phyloP scores from a whole-genome alignment of 306 rosid species.

The Ochetophila trinervis region DNA sequence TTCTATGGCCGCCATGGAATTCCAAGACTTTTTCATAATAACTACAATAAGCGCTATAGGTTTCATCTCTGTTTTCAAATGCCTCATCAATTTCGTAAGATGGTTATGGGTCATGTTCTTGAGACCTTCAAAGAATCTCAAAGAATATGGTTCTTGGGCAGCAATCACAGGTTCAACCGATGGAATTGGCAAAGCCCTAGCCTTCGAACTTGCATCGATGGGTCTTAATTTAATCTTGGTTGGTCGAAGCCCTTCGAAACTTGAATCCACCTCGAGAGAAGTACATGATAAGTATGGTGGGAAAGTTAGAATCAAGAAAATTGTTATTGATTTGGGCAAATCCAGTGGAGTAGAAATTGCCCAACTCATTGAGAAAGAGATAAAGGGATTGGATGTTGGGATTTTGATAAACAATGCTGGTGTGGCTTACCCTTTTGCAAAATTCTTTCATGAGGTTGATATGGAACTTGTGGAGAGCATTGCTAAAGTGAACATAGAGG shows the following conservation, averaged over 20 bases:
- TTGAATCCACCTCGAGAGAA: slow-evolving; percentile 29
- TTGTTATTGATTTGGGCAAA: slow-evolving; percentile 41
- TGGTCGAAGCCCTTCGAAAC: slow-evolving; percentile 33
- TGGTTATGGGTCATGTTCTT: slow-evolving; percentile 63
- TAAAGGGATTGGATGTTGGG: slow-evolving; percentile 20
- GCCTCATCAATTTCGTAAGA: slow-evolving; percentile 17
- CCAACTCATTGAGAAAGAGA: slow-evolving; percentile 10
- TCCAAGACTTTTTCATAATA: not conserved
- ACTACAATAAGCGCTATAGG: slow-evolving; percentile 27
- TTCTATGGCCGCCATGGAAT: slow-evolving; percentile 9
- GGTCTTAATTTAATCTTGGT: slow-evolving; percentile 43
- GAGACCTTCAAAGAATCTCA: slow-evolving; percentile 64
- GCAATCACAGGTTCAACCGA: slow-evolving; percentile 67
- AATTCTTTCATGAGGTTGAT: slow-evolving; percentile 44
- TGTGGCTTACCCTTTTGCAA: slow-evolving; percentile 40
- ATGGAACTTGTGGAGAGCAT: slow-evolving; percentile 18
- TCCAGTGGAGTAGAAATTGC: slow-evolving; percentile 26
- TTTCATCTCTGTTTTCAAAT: slow-evolving; percentile 32
- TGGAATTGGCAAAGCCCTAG: slow-evolving; percentile 73
- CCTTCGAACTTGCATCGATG: slow-evolving; percentile 51
- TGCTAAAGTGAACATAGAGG: slow-evolving; percentile 41
- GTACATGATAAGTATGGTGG: slow-evolving; percentile 18
- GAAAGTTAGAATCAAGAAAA: not conserved
- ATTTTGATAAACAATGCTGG: slow-evolving; percentile 61
- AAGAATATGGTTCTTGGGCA: slow-evolving; percentile 72